Evolutionary conservation across 768 basidiomycete species (phyloP).

Genomic region (Leccinum longicurvipes): DNA sequence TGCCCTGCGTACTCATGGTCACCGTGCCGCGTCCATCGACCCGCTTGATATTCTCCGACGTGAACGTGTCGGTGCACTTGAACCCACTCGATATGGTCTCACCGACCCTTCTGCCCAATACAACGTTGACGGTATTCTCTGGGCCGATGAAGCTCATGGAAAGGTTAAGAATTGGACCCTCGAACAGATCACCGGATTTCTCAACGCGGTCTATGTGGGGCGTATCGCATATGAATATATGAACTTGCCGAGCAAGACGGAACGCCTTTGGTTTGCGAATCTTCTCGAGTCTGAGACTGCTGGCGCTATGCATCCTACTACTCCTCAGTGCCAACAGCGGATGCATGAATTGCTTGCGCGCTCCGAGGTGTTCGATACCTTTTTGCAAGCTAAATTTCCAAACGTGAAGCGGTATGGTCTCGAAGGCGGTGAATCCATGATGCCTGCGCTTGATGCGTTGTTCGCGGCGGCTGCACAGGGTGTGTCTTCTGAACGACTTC

Average conservation of each 20-base stretch:
- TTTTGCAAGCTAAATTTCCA: constrained; percentile 84
- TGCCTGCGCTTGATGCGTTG: constrained; percentile 78
- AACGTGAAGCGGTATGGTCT: constrained; percentile 85
- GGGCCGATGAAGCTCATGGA: constrained; percentile 44
- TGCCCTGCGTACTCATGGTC: constrained; percentile 79
- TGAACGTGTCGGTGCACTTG: constrained; percentile 73
- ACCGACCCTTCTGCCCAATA: constrained; percentile 49
- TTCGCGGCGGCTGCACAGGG: constrained; percentile 65
- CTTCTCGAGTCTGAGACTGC: constrained; percentile 59
- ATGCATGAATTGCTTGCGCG: constrained; percentile 67
- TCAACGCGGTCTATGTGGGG: constrained; percentile 75
- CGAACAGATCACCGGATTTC: constrained; percentile 63
- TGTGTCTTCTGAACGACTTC: constrained; percentile 20
- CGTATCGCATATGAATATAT: constrained; percentile 90
- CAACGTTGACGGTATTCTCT: constrained; percentile 78
- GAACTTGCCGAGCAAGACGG: constrained; percentile 84
- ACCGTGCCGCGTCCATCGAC: constrained; percentile 82
- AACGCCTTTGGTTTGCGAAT: constrained; percentile 86
- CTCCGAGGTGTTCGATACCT: constrained; percentile 82
- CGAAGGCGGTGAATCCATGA: constrained; percentile 93
- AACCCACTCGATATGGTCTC: constrained; percentile 76
- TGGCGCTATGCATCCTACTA: constrained; percentile 27
- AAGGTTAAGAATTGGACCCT: constrained; percentile 57
- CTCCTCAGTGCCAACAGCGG: constrained; percentile 44
- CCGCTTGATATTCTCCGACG: constrained; percentile 85